Base-by-base conservation (phyloP, 2,329 filamentous ascomycete genomes). In the Sphaerulina vaccinii region DNA sequence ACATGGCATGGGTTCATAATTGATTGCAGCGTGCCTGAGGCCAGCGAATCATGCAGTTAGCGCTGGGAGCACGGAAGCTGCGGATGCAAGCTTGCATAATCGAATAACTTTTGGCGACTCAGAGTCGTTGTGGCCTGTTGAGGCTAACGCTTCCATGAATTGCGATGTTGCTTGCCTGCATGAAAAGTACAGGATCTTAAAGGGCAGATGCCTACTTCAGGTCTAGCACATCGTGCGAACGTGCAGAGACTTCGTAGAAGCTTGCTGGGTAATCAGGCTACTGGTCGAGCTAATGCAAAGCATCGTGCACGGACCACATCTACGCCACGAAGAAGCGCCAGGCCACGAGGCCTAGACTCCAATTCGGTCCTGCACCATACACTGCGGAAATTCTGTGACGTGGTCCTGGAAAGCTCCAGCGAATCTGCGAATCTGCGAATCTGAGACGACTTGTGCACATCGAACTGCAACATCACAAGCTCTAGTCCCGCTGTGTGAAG, bases 261-360 rank as follows among this genome's bases (percentile, higher is more conserved):
- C 38, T 56, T 51, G 35, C 33, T 37, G 37, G 33, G 38, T 39
- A 24, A 23, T 48, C 29, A 16, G 45, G 49, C 51, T 42, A 41
- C 47, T 16, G 18, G 23, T 13, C 11, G 16, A 32, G 45, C 56
- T 57, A 59, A 44, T 59, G 56, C 56, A 57, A 56, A 52, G 56
- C 51, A 59, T 59, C 56, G 54, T 58, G 38, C 51, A 47, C 44
- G 41, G 51, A 45, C 41, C 52, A 52, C 41, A 32, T 23, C 22
- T 44, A 36, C 37, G 44, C 41, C 45, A 53, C 53, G 41, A 37
- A 39, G 32, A 42, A 32, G 44, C 53, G 53, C 53, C 32, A 56
- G 56, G 56, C 56, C 56, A 52, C 56, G 56, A 53, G 56, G 54
- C 43, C 54, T 49, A 42, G 54, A 53, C 51, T 57, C 32, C 48